Conservation (phyloP, 2,329 filamentous ascomycete genomes). For the Fusarium gaditjirri region DNA sequence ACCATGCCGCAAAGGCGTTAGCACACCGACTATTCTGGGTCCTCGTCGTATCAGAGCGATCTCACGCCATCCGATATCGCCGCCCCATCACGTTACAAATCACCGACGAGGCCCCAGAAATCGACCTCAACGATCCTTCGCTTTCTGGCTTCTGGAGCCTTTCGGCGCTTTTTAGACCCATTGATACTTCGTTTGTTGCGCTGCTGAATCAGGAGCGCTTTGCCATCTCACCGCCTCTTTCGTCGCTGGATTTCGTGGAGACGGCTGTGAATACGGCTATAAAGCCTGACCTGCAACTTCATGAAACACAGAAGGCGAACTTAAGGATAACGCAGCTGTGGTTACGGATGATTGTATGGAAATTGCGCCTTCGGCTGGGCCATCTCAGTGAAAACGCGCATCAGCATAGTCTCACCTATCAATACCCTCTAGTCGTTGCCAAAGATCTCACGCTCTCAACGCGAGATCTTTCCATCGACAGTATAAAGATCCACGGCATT, state of each 20-base stretch:
- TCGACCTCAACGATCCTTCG: conserved; percentile 45
- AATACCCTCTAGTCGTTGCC: conserved; percentile 56
- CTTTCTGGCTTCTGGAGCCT: conserved; percentile 54
- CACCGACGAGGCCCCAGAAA: conserved; percentile 49
- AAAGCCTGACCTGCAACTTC: conserved; percentile 46
- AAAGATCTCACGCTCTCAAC: conserved; percentile 54
- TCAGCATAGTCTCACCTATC: conserved; percentile 53
- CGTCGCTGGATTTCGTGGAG: conserved; percentile 51
- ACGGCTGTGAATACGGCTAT: conserved; percentile 51
- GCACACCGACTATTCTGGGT: conserved; percentile 57
- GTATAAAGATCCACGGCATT: conserved; percentile 56
- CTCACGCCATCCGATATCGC: conserved; percentile 57
- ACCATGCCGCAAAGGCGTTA: conserved; percentile 42
- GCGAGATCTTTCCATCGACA: conserved; percentile 51
- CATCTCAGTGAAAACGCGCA: conserved; percentile 50
- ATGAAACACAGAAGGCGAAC: conserved; percentile 59
- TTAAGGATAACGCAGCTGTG: conserved; percentile 57
- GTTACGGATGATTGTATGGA: conserved; percentile 58
- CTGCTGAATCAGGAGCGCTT: conserved; percentile 53
- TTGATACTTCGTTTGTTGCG: conserved; percentile 56
- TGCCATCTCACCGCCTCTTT: conserved; percentile 46
- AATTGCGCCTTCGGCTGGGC: conserved; percentile 56
- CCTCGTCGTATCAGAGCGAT: conserved; percentile 55
- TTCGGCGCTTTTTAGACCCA: conserved; percentile 53
- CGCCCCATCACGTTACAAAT: conserved; percentile 57